Conservation (phyloP, 2,329 filamentous ascomycete species). For the Dothidotthia symphoricarpi region DNA sequence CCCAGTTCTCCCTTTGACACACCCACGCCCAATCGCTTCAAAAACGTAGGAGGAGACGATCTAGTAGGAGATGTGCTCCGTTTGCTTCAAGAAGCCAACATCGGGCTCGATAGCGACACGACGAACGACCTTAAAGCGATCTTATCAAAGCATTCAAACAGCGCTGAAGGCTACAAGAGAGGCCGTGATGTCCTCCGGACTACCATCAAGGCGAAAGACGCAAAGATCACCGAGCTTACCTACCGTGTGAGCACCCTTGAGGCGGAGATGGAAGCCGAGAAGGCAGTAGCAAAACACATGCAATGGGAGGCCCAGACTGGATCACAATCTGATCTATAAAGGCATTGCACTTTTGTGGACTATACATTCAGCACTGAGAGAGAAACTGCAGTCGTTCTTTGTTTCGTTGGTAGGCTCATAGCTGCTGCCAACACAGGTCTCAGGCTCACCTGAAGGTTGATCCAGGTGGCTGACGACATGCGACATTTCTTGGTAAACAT, state of each 20-base stretch:
- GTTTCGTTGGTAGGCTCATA: too few species aligned
- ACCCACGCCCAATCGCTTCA: conserved; percentile 36
- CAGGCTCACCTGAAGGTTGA: too few species aligned
- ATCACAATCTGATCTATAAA: conserved; percentile 2
- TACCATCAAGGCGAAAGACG: conserved; percentile 63
- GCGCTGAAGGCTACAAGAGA: conserved; percentile 59
- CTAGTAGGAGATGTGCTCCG: conserved; percentile 48
- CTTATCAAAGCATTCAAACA: conserved; percentile 53
- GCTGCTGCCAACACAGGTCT: too few species aligned
- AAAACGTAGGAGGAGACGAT: conserved; percentile 16
- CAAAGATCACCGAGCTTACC: conserved; percentile 64
- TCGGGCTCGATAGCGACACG: conserved; percentile 35
- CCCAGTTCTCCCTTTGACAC: conserved; percentile 29
- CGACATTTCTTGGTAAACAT: too few species aligned
- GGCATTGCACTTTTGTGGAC: too few species aligned
- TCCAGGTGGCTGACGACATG: too few species aligned
- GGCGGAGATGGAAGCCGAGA: conserved; percentile 56
- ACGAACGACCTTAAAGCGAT: conserved; percentile 21
- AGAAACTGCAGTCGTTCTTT: too few species aligned
- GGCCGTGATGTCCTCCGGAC: conserved; percentile 66
- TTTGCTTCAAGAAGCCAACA: conserved; percentile 48
- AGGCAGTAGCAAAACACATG: conserved; percentile 38
- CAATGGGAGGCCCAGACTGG: conserved; percentile 21
- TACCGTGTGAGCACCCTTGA: conserved; percentile 61
- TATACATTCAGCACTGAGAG: too few species aligned